A percentile compares a stretch with the other conserved stretches of the same genome.
Evolutionary conservation across 2,329 filamentous ascomycete species (phyloP).

Genomic region (Laburnicola sp.): DNA sequence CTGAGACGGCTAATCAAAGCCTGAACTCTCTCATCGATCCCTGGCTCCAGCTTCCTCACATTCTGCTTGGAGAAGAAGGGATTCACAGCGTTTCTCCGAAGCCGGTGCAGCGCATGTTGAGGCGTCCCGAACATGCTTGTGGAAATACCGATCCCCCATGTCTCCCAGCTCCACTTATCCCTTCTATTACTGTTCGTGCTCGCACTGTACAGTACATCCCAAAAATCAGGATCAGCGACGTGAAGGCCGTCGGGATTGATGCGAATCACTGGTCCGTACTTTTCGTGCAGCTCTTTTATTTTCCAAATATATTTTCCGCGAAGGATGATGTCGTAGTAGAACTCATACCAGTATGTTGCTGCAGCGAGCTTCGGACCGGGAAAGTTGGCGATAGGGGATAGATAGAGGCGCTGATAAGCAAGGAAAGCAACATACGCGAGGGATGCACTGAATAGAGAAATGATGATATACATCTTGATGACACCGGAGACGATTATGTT

Average conservation of each 20-base stretch:
- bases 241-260: constrained; percentile 42
- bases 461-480: constrained; percentile 4
- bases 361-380: constrained; percentile 38
- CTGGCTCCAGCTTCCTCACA: constrained; percentile 29
- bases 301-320: constrained; percentile 39
- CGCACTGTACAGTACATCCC: constrained; percentile 39
- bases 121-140: constrained; percentile 27
- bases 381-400: constrained; percentile 22
- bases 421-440: constrained; percentile 1
- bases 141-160: constrained; percentile 31
- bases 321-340: constrained; percentile 34
- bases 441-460: background rate
- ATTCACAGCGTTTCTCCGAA: constrained; percentile 35
- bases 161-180: constrained; percentile 33
- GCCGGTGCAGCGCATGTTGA: constrained; percentile 37
- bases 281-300: constrained; percentile 39
- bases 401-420: constrained; percentile 15
- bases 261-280: constrained; percentile 38
- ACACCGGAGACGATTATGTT: background rate
- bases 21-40: constrained; percentile 21
- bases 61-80: constrained; percentile 44
- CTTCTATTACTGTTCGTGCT: constrained; percentile 31
- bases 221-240: constrained; percentile 36
- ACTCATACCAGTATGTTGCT: constrained; percentile 31
- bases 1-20: constrained; percentile 22